A percentile compares a stretch with the other conserved stretches of the same genome.
These are phyloP conservation scores for Cladosporium velox DNA, from an alignment of 2,329 filamentous ascomycete species.

Conservation along the genomic window DNA sequence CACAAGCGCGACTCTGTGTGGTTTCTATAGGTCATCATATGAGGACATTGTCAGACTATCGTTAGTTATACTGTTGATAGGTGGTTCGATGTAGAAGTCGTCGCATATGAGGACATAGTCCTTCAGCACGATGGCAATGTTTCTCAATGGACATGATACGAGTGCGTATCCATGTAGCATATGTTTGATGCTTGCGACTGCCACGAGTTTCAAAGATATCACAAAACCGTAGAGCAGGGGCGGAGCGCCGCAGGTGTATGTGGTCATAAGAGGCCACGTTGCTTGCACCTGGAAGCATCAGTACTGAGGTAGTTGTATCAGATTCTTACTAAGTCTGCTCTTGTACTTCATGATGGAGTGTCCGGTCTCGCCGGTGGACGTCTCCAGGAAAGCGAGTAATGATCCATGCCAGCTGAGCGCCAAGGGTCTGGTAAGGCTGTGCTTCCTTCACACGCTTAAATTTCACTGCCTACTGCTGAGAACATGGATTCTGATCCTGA, in stretches of 20 bases:
- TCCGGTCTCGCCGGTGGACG: too few species aligned
- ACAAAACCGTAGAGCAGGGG: not conserved
- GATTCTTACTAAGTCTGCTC: not conserved
- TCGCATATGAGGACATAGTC: not conserved
- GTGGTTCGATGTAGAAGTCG: not conserved
- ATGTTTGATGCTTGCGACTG: not conserved
- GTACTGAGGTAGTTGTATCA: not conserved
- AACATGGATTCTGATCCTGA: constrained; percentile 3
- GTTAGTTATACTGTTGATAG: not conserved
- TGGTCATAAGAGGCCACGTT: too few species aligned
- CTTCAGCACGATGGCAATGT: not conserved
- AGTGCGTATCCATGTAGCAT: too few species aligned
- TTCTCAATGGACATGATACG: too few species aligned
- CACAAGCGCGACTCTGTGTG: not conserved
- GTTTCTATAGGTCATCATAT: not conserved
- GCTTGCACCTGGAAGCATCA: not conserved
- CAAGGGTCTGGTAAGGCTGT: not conserved
- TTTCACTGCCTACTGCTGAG: not conserved
- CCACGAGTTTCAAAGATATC: not conserved
- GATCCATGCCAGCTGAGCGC: not conserved
- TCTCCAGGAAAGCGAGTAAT: not conserved
- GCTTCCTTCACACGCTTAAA: not conserved
- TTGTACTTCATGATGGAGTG: not conserved
- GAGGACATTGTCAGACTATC: not conserved
- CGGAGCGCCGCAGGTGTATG: too few species aligned